These are phyloP conservation scores for Martiniozyma abietophila DNA, from an alignment of 805 yeast species.

Conservation along the genomic window DNA sequence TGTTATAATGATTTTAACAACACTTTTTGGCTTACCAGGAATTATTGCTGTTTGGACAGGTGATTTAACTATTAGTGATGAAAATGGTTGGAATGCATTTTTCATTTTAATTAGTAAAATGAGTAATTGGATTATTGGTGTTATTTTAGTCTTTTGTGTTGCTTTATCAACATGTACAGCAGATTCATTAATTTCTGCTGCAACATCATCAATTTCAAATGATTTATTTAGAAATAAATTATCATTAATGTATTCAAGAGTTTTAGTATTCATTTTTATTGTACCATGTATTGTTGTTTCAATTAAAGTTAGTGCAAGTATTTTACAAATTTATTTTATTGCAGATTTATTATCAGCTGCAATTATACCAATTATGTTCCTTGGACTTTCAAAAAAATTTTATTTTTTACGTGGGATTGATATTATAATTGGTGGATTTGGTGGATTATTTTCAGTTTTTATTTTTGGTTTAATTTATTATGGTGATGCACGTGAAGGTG, in stretches of 20 bases:
- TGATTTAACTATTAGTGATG: slow-evolving; percentile 41
- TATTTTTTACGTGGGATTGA: slow-evolving; percentile 74
- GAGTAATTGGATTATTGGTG: slow-evolving; percentile 86
- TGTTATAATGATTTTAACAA: slow-evolving; percentile 51
- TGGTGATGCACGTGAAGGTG: slow-evolving; percentile 66
- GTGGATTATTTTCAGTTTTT: slow-evolving; percentile 73
- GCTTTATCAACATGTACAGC: slow-evolving; percentile 79
- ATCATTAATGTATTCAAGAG: slow-evolving; percentile 55
- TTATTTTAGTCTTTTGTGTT: slow-evolving; percentile 65
- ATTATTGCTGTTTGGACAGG: slow-evolving; percentile 90
- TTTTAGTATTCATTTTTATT: slow-evolving; percentile 63
- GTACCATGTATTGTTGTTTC: slow-evolving; percentile 87
- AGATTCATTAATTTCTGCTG: slow-evolving; percentile 82
- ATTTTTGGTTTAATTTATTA: slow-evolving; percentile 79
- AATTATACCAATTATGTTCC: slow-evolving; percentile 71
- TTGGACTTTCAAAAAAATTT: slow-evolving; percentile 62
- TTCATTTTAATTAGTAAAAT: slow-evolving; percentile 59
- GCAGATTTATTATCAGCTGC: slow-evolving; percentile 86
- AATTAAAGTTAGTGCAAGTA: slow-evolving; percentile 68
- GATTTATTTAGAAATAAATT: slow-evolving; percentile 82
- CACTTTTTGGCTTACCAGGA: slow-evolving; percentile 76
- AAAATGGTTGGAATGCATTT: slow-evolving; percentile 58
- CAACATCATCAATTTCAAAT: slow-evolving; percentile 82
- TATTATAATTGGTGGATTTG: slow-evolving; percentile 73
- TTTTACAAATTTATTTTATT: slow-evolving; percentile 78